Evolutionary conservation across 1,284 basidiomycete species (phyloP).

Genomic region (Pyrrhoderma noxium): DNA sequence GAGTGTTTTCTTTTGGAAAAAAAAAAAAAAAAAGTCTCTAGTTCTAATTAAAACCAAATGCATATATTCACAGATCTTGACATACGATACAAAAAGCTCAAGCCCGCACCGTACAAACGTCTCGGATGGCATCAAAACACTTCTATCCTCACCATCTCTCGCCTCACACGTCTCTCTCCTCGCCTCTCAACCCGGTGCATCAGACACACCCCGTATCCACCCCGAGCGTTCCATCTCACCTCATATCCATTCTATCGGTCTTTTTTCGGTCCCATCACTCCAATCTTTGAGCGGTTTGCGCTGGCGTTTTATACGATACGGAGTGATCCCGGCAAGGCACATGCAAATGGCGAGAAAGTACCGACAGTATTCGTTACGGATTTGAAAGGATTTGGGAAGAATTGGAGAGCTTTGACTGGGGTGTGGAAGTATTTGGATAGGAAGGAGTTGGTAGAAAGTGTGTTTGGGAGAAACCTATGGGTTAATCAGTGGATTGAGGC

Average conservation of each 20-base stretch:
- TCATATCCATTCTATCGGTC: neutral
- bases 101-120: slow-evolving; percentile 11
- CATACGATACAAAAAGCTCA: slow-evolving; percentile 12
- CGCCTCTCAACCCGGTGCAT: no score
- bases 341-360: neutral
- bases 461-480: slow-evolving; percentile 15
- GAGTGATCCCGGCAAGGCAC: neutral
- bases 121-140: slow-evolving; percentile 3
- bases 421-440: slow-evolving; percentile 1
- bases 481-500: slow-evolving; percentile 16
- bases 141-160: slow-evolving; percentile 11
- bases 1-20: neutral
- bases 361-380: slow-evolving; percentile 8
- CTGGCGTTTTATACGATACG: slow-evolving; percentile 6
- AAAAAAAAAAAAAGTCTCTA: neutral
- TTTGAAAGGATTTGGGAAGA: no score
- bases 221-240: slow-evolving; percentile 12
- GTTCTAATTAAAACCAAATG: neutral
- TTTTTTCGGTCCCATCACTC: slow-evolving; percentile 4
- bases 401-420: slow-evolving; percentile 10
- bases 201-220: neutral
- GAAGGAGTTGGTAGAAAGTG: neutral
- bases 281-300: slow-evolving; percentile 11
- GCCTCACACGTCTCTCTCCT: neutral
- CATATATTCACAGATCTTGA: slow-evolving; percentile 18